Conservation (phyloP, 2,329 filamentous ascomycete genomes). For the Aureobasidium sp. region DNA sequence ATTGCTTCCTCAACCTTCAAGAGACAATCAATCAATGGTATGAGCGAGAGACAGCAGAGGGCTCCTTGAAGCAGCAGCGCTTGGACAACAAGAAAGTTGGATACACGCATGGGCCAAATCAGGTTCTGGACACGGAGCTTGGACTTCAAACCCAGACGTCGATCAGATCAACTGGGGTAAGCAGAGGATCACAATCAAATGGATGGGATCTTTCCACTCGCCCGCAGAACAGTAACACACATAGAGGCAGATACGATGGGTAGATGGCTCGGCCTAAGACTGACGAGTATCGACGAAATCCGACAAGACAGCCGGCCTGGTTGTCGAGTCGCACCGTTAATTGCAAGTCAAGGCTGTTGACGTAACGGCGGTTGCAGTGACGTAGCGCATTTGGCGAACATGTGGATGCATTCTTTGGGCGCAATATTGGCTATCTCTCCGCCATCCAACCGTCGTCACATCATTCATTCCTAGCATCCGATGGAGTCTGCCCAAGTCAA, state of each 20-base stretch:
- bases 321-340: not conserved
- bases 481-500: conserved; percentile 7
- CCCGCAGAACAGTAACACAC: not conserved
- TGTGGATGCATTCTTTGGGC: not conserved
- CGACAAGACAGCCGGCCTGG: not conserved
- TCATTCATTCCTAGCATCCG: conserved; percentile 1
- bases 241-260: not conserved
- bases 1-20: not conserved
- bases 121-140: conserved; percentile 1
- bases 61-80: not conserved
- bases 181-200: not conserved
- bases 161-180: not conserved
- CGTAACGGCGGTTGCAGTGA: not conserved
- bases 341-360: not conserved
- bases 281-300: not conserved
- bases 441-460: not conserved
- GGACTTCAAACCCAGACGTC: not conserved
- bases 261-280: not conserved
- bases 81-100: not conserved
- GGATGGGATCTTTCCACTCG: not conserved
- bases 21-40: not conserved
- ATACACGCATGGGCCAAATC: not conserved
- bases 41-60: not conserved
- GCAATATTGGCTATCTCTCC: not conserved
- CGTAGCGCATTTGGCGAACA: not conserved